Evolutionary conservation across 2,329 filamentous ascomycete species (phyloP).

Genomic region (Colletotrichum coccodes): DNA sequence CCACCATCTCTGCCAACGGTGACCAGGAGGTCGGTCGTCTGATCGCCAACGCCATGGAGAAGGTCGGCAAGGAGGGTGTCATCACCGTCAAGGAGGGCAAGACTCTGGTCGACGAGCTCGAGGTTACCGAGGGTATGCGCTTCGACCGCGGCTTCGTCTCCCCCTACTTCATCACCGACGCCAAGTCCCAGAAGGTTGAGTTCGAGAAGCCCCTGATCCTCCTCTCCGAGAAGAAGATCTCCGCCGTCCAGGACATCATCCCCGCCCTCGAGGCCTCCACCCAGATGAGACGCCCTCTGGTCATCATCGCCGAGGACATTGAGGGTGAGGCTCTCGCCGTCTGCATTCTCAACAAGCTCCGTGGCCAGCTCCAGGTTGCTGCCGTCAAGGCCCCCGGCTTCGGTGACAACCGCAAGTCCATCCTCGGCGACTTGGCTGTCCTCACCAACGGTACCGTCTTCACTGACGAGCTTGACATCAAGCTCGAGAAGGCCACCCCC

Average conservation of each 20-base stretch:
- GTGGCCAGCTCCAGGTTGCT: conserved; percentile 97
- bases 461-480: conserved; percentile 97
- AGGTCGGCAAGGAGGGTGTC: conserved; percentile 99
- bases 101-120: conserved; percentile 96
- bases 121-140: conserved; percentile 99
- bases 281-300: conserved; percentile 91
- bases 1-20: conserved; percentile 97
- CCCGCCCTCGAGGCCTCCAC: conserved; percentile 97
- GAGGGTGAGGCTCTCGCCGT: conserved; percentile 98
- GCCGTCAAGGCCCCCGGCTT: conserved; percentile 99
- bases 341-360: conserved; percentile 99
- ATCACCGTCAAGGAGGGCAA: conserved; percentile 99
- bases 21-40: conserved; percentile 94
- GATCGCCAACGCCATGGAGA: conserved; percentile 99
- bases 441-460: conserved; percentile 98
- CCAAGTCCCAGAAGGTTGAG: conserved; percentile 98
- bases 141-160: conserved; percentile 99
- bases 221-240: conserved; percentile 99
- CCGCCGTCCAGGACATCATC: conserved; percentile 97
- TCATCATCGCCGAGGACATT: conserved; percentile 99
- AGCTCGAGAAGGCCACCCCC: conserved; percentile 96
- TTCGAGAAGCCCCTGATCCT: conserved; percentile 99
- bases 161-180: conserved; percentile 99
- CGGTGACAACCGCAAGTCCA: conserved; percentile 99
- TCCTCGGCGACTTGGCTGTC: conserved; percentile 95